Evolutionary conservation across 495 filamentous ascomycete genomes (phyloP), one percentile per base, ranked within the genome.

Genomic region (Darksidea phi): DNA sequence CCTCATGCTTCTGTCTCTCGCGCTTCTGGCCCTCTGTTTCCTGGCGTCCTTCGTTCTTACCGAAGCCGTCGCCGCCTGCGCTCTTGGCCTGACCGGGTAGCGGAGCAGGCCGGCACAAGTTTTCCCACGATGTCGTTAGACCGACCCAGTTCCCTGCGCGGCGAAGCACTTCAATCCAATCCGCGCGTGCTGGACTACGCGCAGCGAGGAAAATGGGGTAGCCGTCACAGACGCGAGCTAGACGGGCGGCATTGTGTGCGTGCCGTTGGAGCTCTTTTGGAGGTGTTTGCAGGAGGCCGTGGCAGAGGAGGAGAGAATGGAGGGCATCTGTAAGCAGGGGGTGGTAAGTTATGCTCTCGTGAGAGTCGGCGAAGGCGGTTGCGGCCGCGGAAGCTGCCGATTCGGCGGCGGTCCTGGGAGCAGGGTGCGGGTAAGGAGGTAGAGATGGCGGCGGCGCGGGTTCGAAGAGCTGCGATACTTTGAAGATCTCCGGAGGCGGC

Each of bases 191-290:
- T 1, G 87, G 87, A 4, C 82, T 87, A 26, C 88, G 79, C 23
- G 86, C 84, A 6, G 86, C 82, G 52, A 89, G 84, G 67, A 92
- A 90, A 51, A 90, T 82, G 0, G 89, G 88, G 68, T 89, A 90
- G 15, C 89, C 89, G 70, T 91, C 88, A 52, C 84, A 84, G 20
- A 90, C 79, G 37, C 88, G 82, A 3, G 84, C 80, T 15, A 91
- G 82, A 0, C 88, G 84, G 18, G 87, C 86, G 7, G 86, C 88
- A 82, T 90, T 91, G 72, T 88, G 78, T 0, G 88, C 87, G 67
- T 91, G 86, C 36, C 88, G 86, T 50, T 83, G 82, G 28, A 89
- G 78, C 70, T 90, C 88, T 48, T 85, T 88, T 17, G 81, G 72
- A 0, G 88, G 84, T 1, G 88, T 92, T 70, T 90, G 88, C 13